A percentile compares a stretch with the other conserved stretches of the same genome.
Evolutionary conservation across 2,329 filamentous ascomycete genomes (phyloP).

Genomic region (Botrytis porri): DNA sequence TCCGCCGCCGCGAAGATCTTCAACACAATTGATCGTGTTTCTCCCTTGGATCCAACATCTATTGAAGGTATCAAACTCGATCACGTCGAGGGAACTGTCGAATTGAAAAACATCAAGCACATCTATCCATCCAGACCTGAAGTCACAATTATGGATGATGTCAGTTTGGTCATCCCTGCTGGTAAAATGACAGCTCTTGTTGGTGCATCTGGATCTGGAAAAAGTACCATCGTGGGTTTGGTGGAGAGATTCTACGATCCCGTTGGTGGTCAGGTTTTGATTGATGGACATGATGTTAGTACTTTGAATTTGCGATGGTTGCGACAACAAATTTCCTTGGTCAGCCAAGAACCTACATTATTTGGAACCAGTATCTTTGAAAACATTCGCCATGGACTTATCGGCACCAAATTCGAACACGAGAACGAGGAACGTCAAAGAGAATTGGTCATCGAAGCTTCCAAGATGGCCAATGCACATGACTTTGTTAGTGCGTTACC

Average conservation of each 20-base stretch:
- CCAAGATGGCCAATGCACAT: conserved; percentile 89
- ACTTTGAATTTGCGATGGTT: conserved; percentile 86
- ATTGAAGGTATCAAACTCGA: conserved; percentile 71
- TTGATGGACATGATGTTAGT: conserved; percentile 81
- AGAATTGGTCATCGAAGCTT: conserved; percentile 73
- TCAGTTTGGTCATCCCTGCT: conserved; percentile 75
- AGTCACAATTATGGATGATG: conserved; percentile 81
- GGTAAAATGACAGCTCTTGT: conserved; percentile 93
- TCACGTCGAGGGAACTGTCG: conserved; percentile 71
- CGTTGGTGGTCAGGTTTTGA: conserved; percentile 70
- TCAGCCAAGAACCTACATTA: conserved; percentile 88
- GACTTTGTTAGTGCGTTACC: conserved; percentile 82
- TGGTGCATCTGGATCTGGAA: conserved; percentile 90
- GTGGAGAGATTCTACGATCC: conserved; percentile 94
- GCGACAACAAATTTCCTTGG: conserved; percentile 85
- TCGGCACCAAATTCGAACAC: conserved; percentile 75
- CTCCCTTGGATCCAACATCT: conserved; percentile 75
- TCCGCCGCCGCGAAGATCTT: conserved; percentile 90
- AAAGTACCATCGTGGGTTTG: conserved; percentile 89
- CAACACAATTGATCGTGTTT: conserved; percentile 84
- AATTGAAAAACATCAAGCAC: conserved; percentile 79
- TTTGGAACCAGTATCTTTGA: conserved; percentile 86
- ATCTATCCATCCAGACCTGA: conserved; percentile 94
- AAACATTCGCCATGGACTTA: conserved; percentile 87
- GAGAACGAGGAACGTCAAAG: conserved; percentile 64